Evolutionary conservation across 2,329 filamentous ascomycete species (phyloP).

Genomic region (Paramyrothecium roridum): DNA sequence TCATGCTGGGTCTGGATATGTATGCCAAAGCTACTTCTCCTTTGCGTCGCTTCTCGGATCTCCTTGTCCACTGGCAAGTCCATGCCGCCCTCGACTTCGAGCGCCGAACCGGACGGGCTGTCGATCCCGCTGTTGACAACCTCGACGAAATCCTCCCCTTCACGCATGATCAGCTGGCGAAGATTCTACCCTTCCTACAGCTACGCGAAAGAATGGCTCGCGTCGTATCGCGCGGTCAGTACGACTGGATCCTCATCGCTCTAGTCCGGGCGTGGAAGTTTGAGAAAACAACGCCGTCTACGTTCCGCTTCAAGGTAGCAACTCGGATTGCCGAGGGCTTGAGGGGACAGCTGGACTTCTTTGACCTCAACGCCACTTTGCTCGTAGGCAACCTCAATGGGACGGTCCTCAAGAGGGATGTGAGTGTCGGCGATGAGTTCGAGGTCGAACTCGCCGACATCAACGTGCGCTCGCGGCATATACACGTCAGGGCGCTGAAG

Average conservation of each 20-base stretch:
- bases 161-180: conserved; percentile 32
- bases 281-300: conserved; percentile 43
- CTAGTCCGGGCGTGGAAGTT: conserved; percentile 59
- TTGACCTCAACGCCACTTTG: conserved; percentile 41
- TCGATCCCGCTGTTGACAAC: conserved; percentile 22
- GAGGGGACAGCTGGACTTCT: conserved; percentile 46
- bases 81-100: conserved; percentile 53
- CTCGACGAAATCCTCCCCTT: conserved; percentile 44
- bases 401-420: conserved; percentile 34
- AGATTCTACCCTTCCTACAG: conserved; percentile 46
- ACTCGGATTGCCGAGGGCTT: conserved; percentile 30
- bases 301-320: conserved; percentile 45
- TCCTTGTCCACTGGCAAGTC: conserved; percentile 66
- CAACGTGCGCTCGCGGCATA: conserved; percentile 43
- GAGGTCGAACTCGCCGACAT: conserved; percentile 53
- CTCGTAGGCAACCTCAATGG: conserved; percentile 33
- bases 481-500: conserved; percentile 44
- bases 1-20: conserved; percentile 55
- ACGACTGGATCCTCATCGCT: conserved; percentile 58
- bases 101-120: conserved; percentile 23
- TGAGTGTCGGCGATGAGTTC: conserved; percentile 49
- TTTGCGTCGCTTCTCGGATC: conserved; percentile 61
- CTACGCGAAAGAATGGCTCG: conserved; percentile 51
- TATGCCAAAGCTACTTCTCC: conserved; percentile 65
- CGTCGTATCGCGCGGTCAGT: conserved; percentile 37